Conservation (phyloP, 2,329 filamentous ascomycete genomes). For the Cordyceps sp. region DNA sequence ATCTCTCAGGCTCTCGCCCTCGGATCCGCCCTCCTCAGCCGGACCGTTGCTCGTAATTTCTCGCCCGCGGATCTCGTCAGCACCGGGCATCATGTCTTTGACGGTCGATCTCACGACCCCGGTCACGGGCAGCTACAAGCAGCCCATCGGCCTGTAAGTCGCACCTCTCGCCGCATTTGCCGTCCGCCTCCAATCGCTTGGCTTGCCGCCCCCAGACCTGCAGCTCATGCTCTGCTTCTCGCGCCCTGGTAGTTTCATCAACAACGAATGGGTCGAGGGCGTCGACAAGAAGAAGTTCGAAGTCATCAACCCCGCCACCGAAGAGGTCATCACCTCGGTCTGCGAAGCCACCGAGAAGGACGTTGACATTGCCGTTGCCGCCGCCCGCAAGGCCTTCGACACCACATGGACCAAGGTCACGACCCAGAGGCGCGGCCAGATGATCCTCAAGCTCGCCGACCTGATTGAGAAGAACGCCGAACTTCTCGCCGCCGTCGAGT, state of each 20-base stretch:
- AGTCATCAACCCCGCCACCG: constrained; percentile 74
- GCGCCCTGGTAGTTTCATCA: constrained; percentile 52
- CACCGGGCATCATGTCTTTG: constrained; percentile 23
- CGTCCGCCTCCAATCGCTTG: too few species aligned
- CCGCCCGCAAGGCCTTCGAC: constrained; percentile 75
- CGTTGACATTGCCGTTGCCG: constrained; percentile 62
- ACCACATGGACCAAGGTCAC: constrained; percentile 51
- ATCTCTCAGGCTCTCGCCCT: too few species aligned
- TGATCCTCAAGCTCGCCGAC: constrained; percentile 63
- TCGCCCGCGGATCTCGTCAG: background rate
- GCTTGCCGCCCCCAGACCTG: constrained; percentile 3
- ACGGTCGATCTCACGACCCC: constrained; percentile 52
- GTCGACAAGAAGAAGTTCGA: constrained; percentile 84
- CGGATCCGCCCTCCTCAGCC: too few species aligned
- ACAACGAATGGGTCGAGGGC: constrained; percentile 70
- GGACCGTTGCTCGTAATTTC: too few species aligned
- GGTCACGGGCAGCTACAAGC: constrained; percentile 38
- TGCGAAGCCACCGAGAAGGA: constrained; percentile 81
- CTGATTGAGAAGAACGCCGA: constrained; percentile 65
- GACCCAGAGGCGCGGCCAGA: constrained; percentile 52
- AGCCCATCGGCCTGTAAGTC: constrained; percentile 44
- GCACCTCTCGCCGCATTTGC: background rate
- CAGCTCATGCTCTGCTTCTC: background rate
- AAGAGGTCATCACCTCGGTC: constrained; percentile 72
- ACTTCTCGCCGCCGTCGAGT: constrained; percentile 65